These are phyloP conservation scores for Hirschfeldia incana DNA, from an alignment of 345 rosid genomes.

Conservation along the genomic window DNA sequence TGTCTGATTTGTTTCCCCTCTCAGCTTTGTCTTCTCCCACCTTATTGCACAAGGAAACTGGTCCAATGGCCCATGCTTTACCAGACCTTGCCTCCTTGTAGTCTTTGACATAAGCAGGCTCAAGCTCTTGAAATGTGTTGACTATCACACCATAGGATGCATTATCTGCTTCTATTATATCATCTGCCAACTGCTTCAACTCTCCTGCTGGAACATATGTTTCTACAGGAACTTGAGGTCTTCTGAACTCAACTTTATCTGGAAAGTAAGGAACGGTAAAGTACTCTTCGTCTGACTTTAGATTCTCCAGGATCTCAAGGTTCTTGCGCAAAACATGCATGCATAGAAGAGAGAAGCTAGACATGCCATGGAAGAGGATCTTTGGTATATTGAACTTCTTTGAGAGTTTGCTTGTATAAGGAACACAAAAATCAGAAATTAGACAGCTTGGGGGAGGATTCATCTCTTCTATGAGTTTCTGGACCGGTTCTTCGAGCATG, in stretches of 20 bases:
- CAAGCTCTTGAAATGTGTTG: neutral
- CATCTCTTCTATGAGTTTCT: slow-evolving; percentile 38
- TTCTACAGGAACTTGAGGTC: slow-evolving; percentile 2
- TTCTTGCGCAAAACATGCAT: neutral
- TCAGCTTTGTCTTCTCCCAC: slow-evolving; percentile 1
- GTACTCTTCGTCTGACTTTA: slow-evolving; percentile 20
- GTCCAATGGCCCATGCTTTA: slow-evolving; percentile 2
- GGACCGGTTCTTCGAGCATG: slow-evolving; percentile 37
- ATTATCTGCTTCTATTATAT: neutral
- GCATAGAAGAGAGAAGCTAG: slow-evolving; percentile 37
- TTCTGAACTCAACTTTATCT: slow-evolving; percentile 43
- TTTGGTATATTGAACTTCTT: slow-evolving; percentile 45
- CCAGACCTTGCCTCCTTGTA: neutral
- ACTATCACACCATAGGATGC: neutral
- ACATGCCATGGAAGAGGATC: slow-evolving; percentile 52
- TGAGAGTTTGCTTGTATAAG: slow-evolving; percentile 35
- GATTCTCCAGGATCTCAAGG: slow-evolving; percentile 17
- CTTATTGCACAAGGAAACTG: slow-evolving; percentile 6
- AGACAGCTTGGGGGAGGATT: slow-evolving; percentile 46
- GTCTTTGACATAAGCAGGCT: slow-evolving; percentile 2
- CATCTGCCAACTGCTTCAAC: neutral
- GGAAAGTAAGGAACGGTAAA: slow-evolving; percentile 40
- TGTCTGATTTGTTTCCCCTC: slow-evolving; percentile 4
- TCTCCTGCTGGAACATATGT: slow-evolving; percentile 28
- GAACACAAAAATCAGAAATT: slow-evolving; percentile 42